Evolutionary conservation across 441 rosid species (phyloP), one percentile per base, ranked within the genome.

Genomic region (Populus hybrid): DNA sequence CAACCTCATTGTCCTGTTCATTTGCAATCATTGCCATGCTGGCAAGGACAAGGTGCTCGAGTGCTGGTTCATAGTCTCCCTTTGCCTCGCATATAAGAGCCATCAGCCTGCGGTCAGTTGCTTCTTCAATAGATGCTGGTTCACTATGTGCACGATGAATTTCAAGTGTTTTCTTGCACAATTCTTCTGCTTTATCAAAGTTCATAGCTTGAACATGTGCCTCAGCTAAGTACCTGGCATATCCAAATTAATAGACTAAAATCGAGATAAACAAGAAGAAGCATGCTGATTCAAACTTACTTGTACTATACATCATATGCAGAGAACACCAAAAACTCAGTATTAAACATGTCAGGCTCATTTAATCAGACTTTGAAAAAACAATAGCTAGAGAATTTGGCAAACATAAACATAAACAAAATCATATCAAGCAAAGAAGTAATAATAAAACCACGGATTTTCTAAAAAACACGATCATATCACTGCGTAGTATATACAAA

Each of bases 131-230:
- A 3, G 99, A 94, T 3, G 99, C 99, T 0, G 99, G 97, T 84
- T 95, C 98, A 34, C 98, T 95, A 76, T 95, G 98, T 0, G 89
- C 97, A 54, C 93, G 89, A 75, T 95, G 99, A 83, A 95, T 95
- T 76, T 95, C 98, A 61, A 95, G 91, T 80, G 98, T 95, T 80
- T 83, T 94, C 87, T 91, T 89, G 84, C 95, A 89, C 76, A 95
- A 81, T 68, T 94, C 98, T 86, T 91, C 98, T 3, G 99, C 99
- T 87, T 92, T 91, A 77, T 89, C 95, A 81, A 95, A 95, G 81
- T 94, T 97, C 99, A 95, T 90, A 73, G 98, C 98, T 74, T 95
- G 99, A 82, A 95, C 98, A 80, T 91, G 93, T 16, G 99, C 97
- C 89, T 95, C 99, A 9, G 98, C 95, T 68, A 95, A 87, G 82